Evolutionary conservation across 257 asterid genomes (phyloP).

Genomic region (Nicotiana attenuata): DNA sequence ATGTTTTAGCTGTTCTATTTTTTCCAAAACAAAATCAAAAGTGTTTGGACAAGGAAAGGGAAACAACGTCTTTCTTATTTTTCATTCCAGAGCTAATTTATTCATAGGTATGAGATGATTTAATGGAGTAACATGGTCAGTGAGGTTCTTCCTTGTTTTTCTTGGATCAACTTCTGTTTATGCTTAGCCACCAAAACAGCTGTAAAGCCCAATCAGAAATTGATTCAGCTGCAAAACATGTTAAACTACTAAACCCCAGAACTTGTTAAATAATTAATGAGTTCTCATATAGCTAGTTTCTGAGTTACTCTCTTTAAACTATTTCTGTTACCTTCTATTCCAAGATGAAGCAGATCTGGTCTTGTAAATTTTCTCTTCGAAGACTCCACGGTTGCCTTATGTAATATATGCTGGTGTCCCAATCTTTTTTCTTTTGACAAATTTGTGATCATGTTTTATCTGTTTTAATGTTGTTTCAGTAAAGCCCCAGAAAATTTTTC

Average conservation of each 20-base stretch:
- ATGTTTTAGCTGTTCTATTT: too few relatives aligned
- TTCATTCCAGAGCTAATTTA: too few relatives aligned
- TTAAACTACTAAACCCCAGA: not conserved
- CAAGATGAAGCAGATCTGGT: not conserved
- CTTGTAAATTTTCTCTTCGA: not conserved
- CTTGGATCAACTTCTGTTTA: not conserved
- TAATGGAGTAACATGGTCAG: too few relatives aligned
- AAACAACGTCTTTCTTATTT: too few relatives aligned
- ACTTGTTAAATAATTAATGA: not conserved
- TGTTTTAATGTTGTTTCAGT: not conserved
- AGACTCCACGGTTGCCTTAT: not conserved
- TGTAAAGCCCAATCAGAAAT: too few relatives aligned
- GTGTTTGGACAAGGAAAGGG: too few relatives aligned
- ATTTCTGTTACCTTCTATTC: not conserved
- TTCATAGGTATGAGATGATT: too few relatives aligned
- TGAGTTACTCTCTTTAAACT: not conserved
- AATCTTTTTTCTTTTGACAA: not conserved
- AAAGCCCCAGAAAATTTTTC: too few relatives aligned
- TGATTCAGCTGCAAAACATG: not conserved
- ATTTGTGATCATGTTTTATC: not conserved
- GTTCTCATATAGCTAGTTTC: too few relatives aligned
- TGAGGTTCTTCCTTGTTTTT: not conserved
- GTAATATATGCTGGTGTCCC: not conserved
- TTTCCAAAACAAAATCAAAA: too few relatives aligned
- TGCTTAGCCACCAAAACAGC: not conserved